These are phyloP conservation scores for Rhizopus microsporus DNA, from an alignment of 371 early-diverging fungal species.

Conservation along the genomic window DNA sequence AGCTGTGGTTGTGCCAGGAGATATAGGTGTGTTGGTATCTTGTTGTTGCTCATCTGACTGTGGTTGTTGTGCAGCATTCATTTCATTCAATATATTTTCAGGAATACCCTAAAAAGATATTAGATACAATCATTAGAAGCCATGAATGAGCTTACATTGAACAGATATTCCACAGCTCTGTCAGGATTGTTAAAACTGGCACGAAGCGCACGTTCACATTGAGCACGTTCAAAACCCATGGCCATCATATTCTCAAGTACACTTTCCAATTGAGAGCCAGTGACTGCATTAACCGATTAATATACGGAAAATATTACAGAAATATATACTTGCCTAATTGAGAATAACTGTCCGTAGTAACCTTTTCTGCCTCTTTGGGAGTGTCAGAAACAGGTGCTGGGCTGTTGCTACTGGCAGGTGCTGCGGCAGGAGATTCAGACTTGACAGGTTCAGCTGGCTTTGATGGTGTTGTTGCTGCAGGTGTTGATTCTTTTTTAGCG, in stretches of 20 bases:
- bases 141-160: slow-evolving; percentile 64
- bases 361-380: slow-evolving; percentile 9
- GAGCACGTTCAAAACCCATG: slow-evolving; percentile 92
- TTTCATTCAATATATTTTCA: slow-evolving; percentile 38
- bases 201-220: slow-evolving; percentile 88
- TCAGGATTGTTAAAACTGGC: slow-evolving; percentile 97
- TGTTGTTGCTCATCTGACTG: slow-evolving; percentile 15
- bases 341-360: slow-evolving; percentile 9
- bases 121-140: no score
- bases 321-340: slow-evolving; percentile 19
- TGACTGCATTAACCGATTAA: slow-evolving; percentile 40
- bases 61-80: slow-evolving; percentile 20
- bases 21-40: slow-evolving; percentile 1
- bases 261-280: slow-evolving; percentile 72
- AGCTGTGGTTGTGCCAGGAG: slow-evolving; percentile 43
- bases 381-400: slow-evolving; percentile 33
- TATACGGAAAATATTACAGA: slow-evolving; percentile 1
- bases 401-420: slow-evolving; percentile 38
- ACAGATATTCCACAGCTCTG: slow-evolving; percentile 94
- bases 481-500: slow-evolving; percentile 1
- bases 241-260: slow-evolving; percentile 89
- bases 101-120: slow-evolving; percentile 52
- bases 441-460: slow-evolving; percentile 18
- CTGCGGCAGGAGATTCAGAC: slow-evolving; percentile 30
- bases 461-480: slow-evolving; percentile 10